These are phyloP conservation scores for Xylaria nigripes DNA, from an alignment of 495 filamentous ascomycete species.

Conservation along the genomic window DNA sequence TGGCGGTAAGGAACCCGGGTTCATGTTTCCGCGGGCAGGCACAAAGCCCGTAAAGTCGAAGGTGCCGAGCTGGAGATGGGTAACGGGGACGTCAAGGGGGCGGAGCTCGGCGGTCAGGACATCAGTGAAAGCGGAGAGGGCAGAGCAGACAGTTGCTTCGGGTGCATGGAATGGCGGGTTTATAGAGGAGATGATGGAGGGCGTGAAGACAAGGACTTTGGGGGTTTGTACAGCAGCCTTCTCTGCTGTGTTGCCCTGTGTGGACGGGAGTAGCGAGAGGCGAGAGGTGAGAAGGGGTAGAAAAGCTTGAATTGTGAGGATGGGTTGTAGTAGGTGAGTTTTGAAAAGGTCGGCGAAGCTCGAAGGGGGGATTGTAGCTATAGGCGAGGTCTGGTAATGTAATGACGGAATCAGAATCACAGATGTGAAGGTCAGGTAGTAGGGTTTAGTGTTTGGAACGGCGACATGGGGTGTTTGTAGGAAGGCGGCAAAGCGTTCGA, in stretches of 20 bases:
- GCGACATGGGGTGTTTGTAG: constrained; percentile 65
- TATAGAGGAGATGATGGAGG: constrained; percentile 74
- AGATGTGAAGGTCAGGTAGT: constrained; percentile 65
- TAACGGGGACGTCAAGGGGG: constrained; percentile 63
- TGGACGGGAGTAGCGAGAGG: constrained; percentile 11
- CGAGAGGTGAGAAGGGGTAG: constrained; percentile 64
- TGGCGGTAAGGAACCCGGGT: constrained; percentile 20
- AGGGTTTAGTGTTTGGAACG: constrained; percentile 60
- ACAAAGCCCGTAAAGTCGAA: constrained; percentile 57
- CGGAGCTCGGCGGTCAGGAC: constrained; percentile 69
- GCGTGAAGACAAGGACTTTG: constrained; percentile 72
- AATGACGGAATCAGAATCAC: constrained; percentile 69
- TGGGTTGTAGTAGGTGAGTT: constrained; percentile 83
- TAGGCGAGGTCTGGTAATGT: constrained; percentile 62
- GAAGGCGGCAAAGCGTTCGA: constrained; percentile 58
- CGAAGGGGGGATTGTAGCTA: constrained; percentile 73
- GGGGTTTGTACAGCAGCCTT: constrained; percentile 36
- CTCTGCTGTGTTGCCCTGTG: constrained; percentile 26
- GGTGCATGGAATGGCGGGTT: constrained; percentile 75
- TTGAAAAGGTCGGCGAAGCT: constrained; percentile 85
- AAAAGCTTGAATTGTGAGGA: constrained; percentile 79
- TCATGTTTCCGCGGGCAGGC: constrained; percentile 27
- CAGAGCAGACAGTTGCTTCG: constrained; percentile 69
- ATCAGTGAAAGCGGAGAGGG: constrained; percentile 68
- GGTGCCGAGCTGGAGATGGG: constrained; percentile 77